These are phyloP conservation scores for Diplodia mutila DNA, from an alignment of 2,329 filamentous ascomycete species.

Conservation along the genomic window DNA sequence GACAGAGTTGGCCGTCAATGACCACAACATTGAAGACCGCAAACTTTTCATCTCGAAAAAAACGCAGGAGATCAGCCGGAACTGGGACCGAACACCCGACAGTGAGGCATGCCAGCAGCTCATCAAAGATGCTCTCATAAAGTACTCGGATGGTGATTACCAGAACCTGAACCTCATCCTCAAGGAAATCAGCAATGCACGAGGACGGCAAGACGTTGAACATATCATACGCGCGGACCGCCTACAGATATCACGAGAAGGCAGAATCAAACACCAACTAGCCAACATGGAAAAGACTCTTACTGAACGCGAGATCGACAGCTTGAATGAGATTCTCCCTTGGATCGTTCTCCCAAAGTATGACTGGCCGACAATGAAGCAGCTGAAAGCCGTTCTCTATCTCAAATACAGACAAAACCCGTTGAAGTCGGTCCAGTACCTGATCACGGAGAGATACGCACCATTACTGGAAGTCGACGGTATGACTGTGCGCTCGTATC, in stretches of 20 bases:
- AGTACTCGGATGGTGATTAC: neutral
- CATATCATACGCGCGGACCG: neutral
- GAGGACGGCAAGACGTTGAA: neutral
- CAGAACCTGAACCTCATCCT: slow-evolving; percentile 1
- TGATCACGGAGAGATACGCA: slow-evolving; percentile 3
- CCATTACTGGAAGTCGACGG: slow-evolving; percentile 1
- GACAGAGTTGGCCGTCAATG: neutral
- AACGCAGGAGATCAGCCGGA: neutral
- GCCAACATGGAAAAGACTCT: neutral
- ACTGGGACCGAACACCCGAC: neutral
- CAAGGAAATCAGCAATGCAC: neutral
- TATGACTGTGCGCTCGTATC: neutral
- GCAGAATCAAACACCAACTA: neutral
- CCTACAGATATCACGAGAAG: neutral
- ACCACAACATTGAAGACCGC: neutral
- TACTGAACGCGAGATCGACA: neutral
- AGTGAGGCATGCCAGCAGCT: neutral
- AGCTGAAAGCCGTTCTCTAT: slow-evolving; percentile 2
- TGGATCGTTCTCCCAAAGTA: slow-evolving; percentile 6
- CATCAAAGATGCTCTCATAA: neutral
- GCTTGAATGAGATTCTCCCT: neutral
- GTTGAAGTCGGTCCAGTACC: neutral
- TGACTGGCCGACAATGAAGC: neutral
- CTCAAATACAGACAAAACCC: neutral
- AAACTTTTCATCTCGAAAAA: neutral